phyloP scores from a whole-genome alignment of 257 asterid genomes.

The Gynochthodes officinalis region DNA sequence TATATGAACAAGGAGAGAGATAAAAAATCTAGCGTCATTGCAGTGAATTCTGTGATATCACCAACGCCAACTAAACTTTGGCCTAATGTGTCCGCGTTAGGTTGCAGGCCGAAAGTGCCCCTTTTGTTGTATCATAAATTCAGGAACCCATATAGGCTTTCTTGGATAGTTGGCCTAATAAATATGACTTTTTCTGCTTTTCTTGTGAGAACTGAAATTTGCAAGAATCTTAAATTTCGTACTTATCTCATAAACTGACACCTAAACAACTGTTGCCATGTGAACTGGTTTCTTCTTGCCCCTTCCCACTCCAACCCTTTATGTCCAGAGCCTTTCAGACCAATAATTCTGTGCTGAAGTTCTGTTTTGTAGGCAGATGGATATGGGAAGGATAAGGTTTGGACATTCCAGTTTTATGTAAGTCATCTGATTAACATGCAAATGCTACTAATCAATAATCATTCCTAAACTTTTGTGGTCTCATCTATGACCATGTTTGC shows the following conservation, averaged over 20 bases:
- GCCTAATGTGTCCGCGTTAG: neutral
- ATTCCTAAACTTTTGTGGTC: no score
- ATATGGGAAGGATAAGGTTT: no score
- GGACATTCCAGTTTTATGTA: neutral
- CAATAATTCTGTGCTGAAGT: neutral
- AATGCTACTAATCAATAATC: no score
- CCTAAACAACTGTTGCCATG: constrained; percentile 1
- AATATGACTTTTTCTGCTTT: neutral
- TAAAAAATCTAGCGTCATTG: neutral
- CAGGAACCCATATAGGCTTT: no score
- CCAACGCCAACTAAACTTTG: neutral
- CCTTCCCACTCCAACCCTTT: neutral
- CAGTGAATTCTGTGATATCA: no score
- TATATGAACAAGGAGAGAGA: neutral
- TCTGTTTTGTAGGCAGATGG: neutral
- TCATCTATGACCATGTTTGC: neutral
- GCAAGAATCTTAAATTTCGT: neutral
- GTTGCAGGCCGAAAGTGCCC: neutral
- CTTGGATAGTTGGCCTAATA: constrained; percentile 12
- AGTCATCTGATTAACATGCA: no score
- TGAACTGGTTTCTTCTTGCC: neutral
- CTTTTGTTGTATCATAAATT: no score
- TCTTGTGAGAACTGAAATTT: neutral
- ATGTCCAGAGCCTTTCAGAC: neutral
- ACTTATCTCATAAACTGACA: neutral